Evolutionary conservation across 2,329 filamentous ascomycete genomes (phyloP).

Genomic region (Orbilia quercus): DNA sequence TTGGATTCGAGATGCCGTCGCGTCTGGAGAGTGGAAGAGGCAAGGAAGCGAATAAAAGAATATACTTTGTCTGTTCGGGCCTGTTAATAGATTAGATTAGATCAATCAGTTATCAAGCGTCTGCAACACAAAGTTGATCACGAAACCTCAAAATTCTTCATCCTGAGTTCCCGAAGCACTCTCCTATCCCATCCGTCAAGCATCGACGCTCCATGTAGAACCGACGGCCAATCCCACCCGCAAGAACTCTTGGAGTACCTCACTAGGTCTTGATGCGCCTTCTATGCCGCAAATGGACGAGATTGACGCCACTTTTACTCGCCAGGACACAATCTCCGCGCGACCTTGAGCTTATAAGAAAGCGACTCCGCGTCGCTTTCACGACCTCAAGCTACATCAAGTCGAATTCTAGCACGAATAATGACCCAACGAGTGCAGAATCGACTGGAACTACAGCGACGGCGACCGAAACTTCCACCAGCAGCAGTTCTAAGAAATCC

Average conservation of each 20-base stretch:
- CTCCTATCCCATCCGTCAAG: no score
- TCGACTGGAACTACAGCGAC: background rate
- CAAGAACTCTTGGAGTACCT: background rate
- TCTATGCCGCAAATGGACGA: conserved; percentile 29
- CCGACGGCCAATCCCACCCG: conserved; percentile 1
- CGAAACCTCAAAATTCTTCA: conserved; percentile 30
- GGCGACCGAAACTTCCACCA: background rate
- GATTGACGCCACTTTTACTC: conserved; percentile 12
- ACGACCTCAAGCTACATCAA: background rate
- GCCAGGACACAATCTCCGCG: background rate
- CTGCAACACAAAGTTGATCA: conserved; percentile 27
- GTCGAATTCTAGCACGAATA: background rate
- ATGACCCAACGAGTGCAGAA: background rate
- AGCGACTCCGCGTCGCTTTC: background rate
- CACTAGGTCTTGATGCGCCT: conserved; percentile 38
- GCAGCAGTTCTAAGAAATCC: conserved; percentile 1
- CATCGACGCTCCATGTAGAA: conserved; percentile 15
- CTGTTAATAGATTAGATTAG: conserved; percentile 43
- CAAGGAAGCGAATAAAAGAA: conserved; percentile 3
- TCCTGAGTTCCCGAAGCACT: background rate
- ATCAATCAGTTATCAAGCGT: conserved; percentile 29
- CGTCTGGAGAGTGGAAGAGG: conserved; percentile 16
- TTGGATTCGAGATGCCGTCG: conserved; percentile 9
- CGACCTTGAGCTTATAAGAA: background rate
- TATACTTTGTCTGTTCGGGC: background rate